Base-by-base conservation (phyloP, 768 basidiomycete species). In the Amanita muscaria region DNA sequence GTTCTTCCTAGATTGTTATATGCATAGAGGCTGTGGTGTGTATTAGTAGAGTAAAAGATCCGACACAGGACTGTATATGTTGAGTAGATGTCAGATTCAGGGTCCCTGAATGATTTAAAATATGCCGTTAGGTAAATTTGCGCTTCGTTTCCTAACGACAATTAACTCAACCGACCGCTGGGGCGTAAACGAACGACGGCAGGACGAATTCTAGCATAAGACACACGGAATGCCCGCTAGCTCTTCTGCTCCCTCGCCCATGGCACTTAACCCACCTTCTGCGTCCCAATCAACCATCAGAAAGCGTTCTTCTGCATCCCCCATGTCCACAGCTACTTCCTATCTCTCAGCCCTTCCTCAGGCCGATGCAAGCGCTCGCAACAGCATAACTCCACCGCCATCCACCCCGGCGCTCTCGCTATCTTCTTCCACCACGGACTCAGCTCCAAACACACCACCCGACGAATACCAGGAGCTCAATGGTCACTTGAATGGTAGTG, bases 331-430 rank as follows among this genome's bases (percentile, higher is more conserved):
- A n/a, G 69, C 69, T 14, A 66, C 67, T 9, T 66, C 65, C 4
- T 69, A 69, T 48, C 62, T 70, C 41, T 67, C 63, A 24, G 69
- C 69, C 14, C 60, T 70, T 34, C 68, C 68, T 15, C 64, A 69
- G 51, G 69, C 69, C 39, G 87, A 89, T 58, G 79, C 83, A 31
- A 73, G 79, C 40, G 77, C 80, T 7, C 75, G 82, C 47, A 64
- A 64, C 44, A 64, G 62, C 44, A 49, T 56, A 14, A 51, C 45
- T 30, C 59, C 62, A 23, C 62, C 79, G 9, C 76, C 80, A 0
- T 75, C 81, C 4, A 85, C 83, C 1, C 83, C 84, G 1, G 77
- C 85, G 0, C 65, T 86, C 11, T 88, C 87, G 1, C 65, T 83
- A 7, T 86, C 85, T 3, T 85, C 85, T 1, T 83, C 82, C 1